Percentiles rank a stretch among this genome's conserved stretches.
phyloP scores from a whole-genome alignment of 2,329 filamentous ascomycete species.

The Aciculosporium take region DNA sequence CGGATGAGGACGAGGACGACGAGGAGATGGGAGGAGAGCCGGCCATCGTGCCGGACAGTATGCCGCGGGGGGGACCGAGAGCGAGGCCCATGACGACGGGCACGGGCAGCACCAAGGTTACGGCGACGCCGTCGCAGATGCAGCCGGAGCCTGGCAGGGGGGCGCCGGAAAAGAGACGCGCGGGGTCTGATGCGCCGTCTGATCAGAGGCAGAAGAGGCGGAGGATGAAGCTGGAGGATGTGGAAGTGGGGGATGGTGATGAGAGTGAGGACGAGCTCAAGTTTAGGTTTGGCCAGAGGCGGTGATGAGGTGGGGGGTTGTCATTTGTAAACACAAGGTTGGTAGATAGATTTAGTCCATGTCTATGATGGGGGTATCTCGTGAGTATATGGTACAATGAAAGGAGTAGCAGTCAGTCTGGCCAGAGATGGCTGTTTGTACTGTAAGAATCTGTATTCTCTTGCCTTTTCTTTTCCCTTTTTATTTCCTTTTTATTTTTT shows the following conservation, averaged over 20 bases:
- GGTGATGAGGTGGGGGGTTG: conserved; percentile 20
- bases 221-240: conserved; percentile 20
- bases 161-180: conserved; percentile 20
- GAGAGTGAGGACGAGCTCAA: conserved; percentile 43
- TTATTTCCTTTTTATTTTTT: too few relatives aligned
- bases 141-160: conserved; percentile 10
- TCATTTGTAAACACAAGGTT: background rate
- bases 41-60: background rate
- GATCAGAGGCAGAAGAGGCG: conserved; percentile 20
- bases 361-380: conserved; percentile 6
- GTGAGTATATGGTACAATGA: too few relatives aligned
- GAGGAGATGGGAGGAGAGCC: background rate
- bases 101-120: conserved; percentile 11
- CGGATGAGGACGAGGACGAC: conserved; percentile 18
- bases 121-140: conserved; percentile 16
- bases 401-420: too few relatives aligned
- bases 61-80: conserved; percentile 1
- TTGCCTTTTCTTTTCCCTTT: too few relatives aligned
- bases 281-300: conserved; percentile 40
- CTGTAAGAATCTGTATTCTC: too few relatives aligned
- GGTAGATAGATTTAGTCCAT: background rate
- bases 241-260: conserved; percentile 24
- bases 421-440: too few relatives aligned
- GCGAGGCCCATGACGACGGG: conserved; percentile 10
- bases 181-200: conserved; percentile 14